Evolutionary conservation across 805 yeast genomes (phyloP), one percentile per base, ranked within the genome.

Genomic region (Saturnispora silvae): DNA sequence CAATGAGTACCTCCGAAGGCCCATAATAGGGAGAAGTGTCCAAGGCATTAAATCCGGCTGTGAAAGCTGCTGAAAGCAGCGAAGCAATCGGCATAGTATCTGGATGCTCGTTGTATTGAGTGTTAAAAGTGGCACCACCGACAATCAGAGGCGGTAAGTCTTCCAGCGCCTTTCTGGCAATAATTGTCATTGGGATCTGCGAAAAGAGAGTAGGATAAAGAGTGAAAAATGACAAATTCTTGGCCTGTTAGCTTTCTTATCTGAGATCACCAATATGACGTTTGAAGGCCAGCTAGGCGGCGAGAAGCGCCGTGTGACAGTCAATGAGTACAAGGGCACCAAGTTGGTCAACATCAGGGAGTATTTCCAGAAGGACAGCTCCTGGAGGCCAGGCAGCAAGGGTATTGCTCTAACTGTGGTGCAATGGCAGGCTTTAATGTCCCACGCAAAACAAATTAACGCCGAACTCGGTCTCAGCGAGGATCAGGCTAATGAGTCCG

Each of bases 21-120:
- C 96, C 96, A 53, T 87, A 87, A 59, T 83, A 86, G 3, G 96
- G 96, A 0, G 96, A 82, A 0, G 96, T 85, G 52, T 87, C 96
- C 26, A 87, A 64, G 2, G 94, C 92, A 32, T 67, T 69, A 42
- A 84, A 62, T 0, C 96, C 96, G 19, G 64, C 52, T 16, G 63
- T 58, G 48, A 87, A 77, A 0, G 87, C 92, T 11, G 55, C 49
- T 33, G 61, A 52, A 16, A 87, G 46, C 34, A 87, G 69, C 0
- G 71, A 75, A 9, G 59, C 62, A 9, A 77, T 66, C 1, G 84
- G 80, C 29, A 83, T 46, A 1, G 60, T 49, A 25, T 64, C 63
- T 1, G 95, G 95, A 48, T 81, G 70, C 9, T 66, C 73, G 43
- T 80, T 72, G 64, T 84, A 87, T 52, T 81, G 94, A 17, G 73